Base-by-base conservation (phyloP, 108 stramenopile species). In the Bacterosira constricta region DNA sequence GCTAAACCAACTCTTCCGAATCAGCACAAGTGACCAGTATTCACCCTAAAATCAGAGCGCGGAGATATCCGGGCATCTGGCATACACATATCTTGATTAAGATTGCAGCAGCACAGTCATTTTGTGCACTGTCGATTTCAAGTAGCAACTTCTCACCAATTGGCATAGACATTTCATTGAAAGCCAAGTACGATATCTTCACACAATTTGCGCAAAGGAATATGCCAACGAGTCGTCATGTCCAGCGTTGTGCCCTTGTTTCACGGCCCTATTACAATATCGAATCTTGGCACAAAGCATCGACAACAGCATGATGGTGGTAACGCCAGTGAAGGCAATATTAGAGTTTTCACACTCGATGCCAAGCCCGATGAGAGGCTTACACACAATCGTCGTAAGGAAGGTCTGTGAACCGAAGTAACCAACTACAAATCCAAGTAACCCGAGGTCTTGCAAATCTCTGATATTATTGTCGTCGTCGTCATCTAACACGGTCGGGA, bases 361-460 rank as follows among this genome's bases (percentile, higher is more conserved):
- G 12, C 52, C 34, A 34, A 61, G 13, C 8, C 17, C 63, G 10
- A 30, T 21, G 30, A 54, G 53, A 3, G 31, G 12, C 15, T 37
- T n/a, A 29, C 47, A 20, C 6, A 67, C 15, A 52, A 77, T 0
- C 21, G 45, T 20, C 17, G 46, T 47, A 9, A 51, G 61, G 7
- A 55, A 17, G 11, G 20, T 63, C 34, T 68, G 59, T 6, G 61
- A 35, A 10, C 34, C 26, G 20, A 68, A 26, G 32, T 63, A 77
- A 4, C 75, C 75, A 46, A 54, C 25, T 20, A 77, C 23, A 21
- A 77, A 68, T 5, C 75, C 75, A 12, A 69, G 32, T 46, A 69
- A 66, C 1, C 75, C 75, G 2, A 77, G 45, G n/a, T 77, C 75
- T 47, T 63, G 65, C 49, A 75, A 26, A 17, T 67, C 25, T n/a